A percentile compares a stretch with the other conserved stretches of the same genome.
phyloP scores from a whole-genome alignment of 2,329 filamentous ascomycete genomes.

The Alternaria brassicicola region DNA sequence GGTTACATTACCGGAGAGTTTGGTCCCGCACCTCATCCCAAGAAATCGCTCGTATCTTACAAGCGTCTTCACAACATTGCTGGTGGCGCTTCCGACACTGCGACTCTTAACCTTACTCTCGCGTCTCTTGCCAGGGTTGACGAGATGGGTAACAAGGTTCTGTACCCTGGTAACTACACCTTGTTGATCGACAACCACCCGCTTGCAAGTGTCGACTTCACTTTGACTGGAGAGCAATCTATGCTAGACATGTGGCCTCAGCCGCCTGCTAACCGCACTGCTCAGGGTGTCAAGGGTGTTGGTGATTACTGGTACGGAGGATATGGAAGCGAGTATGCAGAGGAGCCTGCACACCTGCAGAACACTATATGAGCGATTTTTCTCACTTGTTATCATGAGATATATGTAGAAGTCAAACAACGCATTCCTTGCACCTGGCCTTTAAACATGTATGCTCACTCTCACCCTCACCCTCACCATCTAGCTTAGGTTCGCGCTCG shows the following conservation, averaged over 20 bases:
- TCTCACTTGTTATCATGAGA: not conserved
- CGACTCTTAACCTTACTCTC: slow-evolving; percentile 55
- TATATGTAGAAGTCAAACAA: not conserved
- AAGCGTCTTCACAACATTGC: slow-evolving; percentile 52
- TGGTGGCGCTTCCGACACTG: slow-evolving; percentile 43
- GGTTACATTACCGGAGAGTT: slow-evolving; percentile 58
- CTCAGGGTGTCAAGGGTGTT: slow-evolving; percentile 24
- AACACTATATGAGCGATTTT: not conserved
- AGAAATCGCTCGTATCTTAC: slow-evolving; percentile 61
- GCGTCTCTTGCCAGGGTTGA: slow-evolving; percentile 59
- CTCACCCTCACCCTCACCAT: not conserved
- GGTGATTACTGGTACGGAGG: slow-evolving; percentile 32
- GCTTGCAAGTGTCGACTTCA: slow-evolving; percentile 26
- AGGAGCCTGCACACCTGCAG: not conserved
- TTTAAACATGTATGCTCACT: not conserved
- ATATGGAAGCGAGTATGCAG: slow-evolving; percentile 15
- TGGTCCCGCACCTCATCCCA: slow-evolving; percentile 59
- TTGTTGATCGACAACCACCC: slow-evolving; percentile 31
- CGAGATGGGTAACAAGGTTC: slow-evolving; percentile 57
- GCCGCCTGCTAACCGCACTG: slow-evolving; percentile 28
- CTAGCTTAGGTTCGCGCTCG: not conserved
- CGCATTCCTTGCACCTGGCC: not conserved
- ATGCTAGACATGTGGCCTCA: slow-evolving; percentile 39
- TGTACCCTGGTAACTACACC: slow-evolving; percentile 61
- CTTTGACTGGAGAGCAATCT: slow-evolving; percentile 29